Conservation (phyloP, 345 rosid species). For the Salix suchowensis region DNA sequence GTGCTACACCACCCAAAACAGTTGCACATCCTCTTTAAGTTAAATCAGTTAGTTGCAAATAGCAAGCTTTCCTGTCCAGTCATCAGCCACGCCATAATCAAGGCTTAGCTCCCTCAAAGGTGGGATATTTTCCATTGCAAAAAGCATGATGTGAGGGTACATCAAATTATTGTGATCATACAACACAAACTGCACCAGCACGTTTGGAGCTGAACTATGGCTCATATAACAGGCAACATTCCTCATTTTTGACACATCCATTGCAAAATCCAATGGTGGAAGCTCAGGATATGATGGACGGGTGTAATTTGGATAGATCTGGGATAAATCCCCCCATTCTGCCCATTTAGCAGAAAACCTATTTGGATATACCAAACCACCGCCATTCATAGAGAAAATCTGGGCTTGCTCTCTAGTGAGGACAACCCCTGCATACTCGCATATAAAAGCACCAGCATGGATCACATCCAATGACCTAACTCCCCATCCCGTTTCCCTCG, state of each 20-base stretch:
- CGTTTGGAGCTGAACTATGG: constrained; percentile 79
- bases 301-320: constrained; percentile 48
- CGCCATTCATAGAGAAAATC: constrained; percentile 78
- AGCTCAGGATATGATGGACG: constrained; percentile 56
- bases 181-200: constrained; percentile 73
- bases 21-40: constrained; percentile 16
- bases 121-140: constrained; percentile 81
- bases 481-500: constrained; percentile 89
- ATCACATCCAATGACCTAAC: constrained; percentile 86
- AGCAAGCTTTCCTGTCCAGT: constrained; percentile 69
- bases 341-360: constrained; percentile 66
- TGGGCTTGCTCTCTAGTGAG: constrained; percentile 85
- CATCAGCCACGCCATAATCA: constrained; percentile 88
- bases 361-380: constrained; percentile 63
- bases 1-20: constrained; percentile 19
- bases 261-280: constrained; percentile 84
- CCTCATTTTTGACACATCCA: constrained; percentile 95
- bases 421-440: constrained; percentile 84
- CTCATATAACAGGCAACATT: constrained; percentile 92
- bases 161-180: constrained; percentile 80
- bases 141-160: constrained; percentile 93
- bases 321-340: constrained; percentile 88
- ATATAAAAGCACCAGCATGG: constrained; percentile 80
- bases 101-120: constrained; percentile 89
- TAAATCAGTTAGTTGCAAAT: constrained; percentile 60